phyloP scores from a whole-genome alignment of 2,329 filamentous ascomycete genomes.

The Beauveria brongniartii region DNA sequence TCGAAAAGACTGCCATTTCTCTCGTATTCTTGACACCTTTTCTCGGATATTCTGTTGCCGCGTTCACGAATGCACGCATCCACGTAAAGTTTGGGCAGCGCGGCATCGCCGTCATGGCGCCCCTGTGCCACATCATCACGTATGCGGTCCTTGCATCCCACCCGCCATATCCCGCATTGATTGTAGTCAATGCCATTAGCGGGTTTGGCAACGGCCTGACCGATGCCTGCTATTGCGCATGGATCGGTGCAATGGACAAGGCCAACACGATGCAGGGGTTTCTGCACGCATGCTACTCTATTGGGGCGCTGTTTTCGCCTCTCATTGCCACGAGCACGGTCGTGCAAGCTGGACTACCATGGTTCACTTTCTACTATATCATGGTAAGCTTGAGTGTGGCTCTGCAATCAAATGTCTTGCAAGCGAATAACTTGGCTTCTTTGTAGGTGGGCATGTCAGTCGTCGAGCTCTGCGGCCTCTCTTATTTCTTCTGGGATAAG shows the following conservation, averaged over 20 bases:
- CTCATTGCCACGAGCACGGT: slow-evolving; percentile 61
- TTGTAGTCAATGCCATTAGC: slow-evolving; percentile 53
- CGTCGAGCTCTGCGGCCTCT: slow-evolving; percentile 46
- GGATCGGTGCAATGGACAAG: slow-evolving; percentile 57
- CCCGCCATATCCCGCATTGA: slow-evolving; percentile 56
- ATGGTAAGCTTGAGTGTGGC: slow-evolving; percentile 42
- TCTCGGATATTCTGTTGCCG: slow-evolving; percentile 52
- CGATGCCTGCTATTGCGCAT: slow-evolving; percentile 42
- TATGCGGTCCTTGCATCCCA: slow-evolving; percentile 54
- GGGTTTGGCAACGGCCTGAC: slow-evolving; percentile 60
- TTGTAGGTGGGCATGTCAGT: slow-evolving; percentile 36
- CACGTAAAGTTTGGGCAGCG: slow-evolving; percentile 56
- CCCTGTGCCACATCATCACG: slow-evolving; percentile 51
- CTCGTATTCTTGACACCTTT: slow-evolving; percentile 58
- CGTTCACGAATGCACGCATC: slow-evolving; percentile 51
- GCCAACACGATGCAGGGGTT: slow-evolving; percentile 60
- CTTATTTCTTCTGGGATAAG: slow-evolving; percentile 50
- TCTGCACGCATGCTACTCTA: slow-evolving; percentile 56
- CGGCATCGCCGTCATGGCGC: slow-evolving; percentile 56
- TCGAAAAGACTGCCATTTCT: slow-evolving; percentile 53
- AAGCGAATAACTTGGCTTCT: no score
- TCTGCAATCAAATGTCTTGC: no score
- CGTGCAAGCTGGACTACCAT: slow-evolving; percentile 46
- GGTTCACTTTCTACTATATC: slow-evolving; percentile 65
- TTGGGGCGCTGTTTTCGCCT: slow-evolving; percentile 56